phyloP scores from a whole-genome alignment of 768 basidiomycete species.

The Cubamyces sp. region DNA sequence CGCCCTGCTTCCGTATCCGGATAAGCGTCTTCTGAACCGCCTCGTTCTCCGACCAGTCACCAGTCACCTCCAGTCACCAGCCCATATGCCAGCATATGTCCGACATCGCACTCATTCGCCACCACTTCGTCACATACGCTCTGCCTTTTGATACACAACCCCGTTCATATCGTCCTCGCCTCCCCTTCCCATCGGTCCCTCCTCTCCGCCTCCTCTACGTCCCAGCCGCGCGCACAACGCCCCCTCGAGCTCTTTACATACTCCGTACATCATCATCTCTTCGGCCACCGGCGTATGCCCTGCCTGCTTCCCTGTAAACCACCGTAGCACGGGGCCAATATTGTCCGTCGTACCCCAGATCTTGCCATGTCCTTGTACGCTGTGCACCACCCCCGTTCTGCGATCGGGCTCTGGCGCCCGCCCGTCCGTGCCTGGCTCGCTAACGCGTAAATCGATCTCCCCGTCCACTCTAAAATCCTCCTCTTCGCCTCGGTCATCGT shows the following conservation, averaged over 20 bases:
- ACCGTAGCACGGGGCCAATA: conserved; percentile 9
- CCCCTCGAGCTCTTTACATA: conserved; percentile 17
- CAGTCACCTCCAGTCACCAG: too few relatives aligned
- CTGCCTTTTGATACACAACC: conserved; percentile 7
- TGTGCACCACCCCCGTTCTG: conserved; percentile 9
- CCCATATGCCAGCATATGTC: too few relatives aligned
- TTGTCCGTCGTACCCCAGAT: conserved; percentile 22
- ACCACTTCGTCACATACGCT: too few relatives aligned
- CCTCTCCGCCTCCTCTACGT: background rate
- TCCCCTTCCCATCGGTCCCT: background rate
- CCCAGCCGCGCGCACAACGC: background rate
- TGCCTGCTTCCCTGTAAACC: background rate
- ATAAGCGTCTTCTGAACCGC: conserved; percentile 7
- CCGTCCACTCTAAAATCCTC: conserved; percentile 23
- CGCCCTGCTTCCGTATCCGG: conserved; percentile 16
- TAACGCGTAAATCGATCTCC: conserved; percentile 11
- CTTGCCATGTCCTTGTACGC: conserved; percentile 6
- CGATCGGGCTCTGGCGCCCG: conserved; percentile 9
- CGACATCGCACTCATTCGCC: conserved; percentile 2
- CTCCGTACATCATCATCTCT: conserved; percentile 10
- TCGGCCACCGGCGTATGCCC: background rate
- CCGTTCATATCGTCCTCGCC: too few relatives aligned
- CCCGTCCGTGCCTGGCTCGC: conserved; percentile 16
- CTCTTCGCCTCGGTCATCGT: background rate
- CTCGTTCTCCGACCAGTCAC: background rate